These are phyloP conservation scores for Candida endomychidarum DNA, from an alignment of 805 yeast species.

Conservation along the genomic window DNA sequence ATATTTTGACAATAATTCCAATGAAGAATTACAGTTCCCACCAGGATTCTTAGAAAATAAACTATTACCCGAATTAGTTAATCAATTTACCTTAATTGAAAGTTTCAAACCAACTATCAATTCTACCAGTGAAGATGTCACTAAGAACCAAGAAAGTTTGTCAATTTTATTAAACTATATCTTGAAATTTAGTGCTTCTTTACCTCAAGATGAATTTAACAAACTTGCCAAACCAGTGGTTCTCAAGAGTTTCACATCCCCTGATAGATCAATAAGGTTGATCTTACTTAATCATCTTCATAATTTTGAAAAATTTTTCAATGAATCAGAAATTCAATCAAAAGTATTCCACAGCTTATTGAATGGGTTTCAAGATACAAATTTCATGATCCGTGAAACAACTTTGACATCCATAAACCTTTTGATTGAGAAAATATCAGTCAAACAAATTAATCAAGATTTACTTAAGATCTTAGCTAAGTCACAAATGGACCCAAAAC, in stretches of 20 bases:
- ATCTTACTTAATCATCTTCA: slow-evolving; percentile 67
- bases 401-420: slow-evolving; percentile 68
- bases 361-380: slow-evolving; percentile 87
- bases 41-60: slow-evolving; percentile 56
- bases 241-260: slow-evolving; percentile 57
- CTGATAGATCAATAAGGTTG: slow-evolving; percentile 78
- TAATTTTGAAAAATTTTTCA: slow-evolving; percentile 47
- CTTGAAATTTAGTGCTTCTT: slow-evolving; percentile 33
- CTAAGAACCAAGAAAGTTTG: slow-evolving; percentile 37
- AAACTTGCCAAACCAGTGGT: slow-evolving; percentile 57
- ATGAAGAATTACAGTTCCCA: slow-evolving; percentile 30
- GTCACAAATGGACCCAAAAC: slow-evolving; percentile 72
- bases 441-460: slow-evolving; percentile 84
- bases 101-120: slow-evolving; percentile 26
- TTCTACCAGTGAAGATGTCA: slow-evolving; percentile 28
- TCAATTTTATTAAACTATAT: slow-evolving; percentile 42
- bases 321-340: slow-evolving; percentile 63
- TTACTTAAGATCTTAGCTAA: slow-evolving; percentile 77
- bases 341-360: slow-evolving; percentile 65
- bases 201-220: slow-evolving; percentile 35
- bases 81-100: slow-evolving; percentile 38
- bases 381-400: slow-evolving; percentile 74
- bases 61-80: slow-evolving; percentile 68
- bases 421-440: slow-evolving; percentile 64
- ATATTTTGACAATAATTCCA: slow-evolving; percentile 15